Percentiles rank a stretch among this genome's conserved stretches.
phyloP scores from a whole-genome alignment of 345 rosid genomes.

The Gossypioides kirkii region DNA sequence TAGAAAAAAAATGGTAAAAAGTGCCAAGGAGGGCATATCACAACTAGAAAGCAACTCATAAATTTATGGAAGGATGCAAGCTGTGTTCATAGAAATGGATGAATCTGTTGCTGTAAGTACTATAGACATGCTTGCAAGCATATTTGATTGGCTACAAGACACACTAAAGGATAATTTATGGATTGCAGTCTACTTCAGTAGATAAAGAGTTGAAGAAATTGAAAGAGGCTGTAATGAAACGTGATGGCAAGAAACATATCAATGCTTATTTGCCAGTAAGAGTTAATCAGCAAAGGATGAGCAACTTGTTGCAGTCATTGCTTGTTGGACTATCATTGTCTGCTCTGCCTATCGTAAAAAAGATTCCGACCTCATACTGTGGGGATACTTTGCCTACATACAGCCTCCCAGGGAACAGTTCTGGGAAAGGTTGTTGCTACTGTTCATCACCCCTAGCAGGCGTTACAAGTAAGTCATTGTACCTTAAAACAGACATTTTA shows the following conservation, averaged over 20 bases:
- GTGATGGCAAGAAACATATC: constrained; percentile 49
- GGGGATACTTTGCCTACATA: constrained; percentile 94
- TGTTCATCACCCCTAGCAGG: constrained; percentile 63
- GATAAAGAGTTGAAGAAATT: constrained; percentile 58
- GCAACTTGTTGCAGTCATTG: constrained; percentile 73
- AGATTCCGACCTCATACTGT: constrained; percentile 74
- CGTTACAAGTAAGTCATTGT: constrained; percentile 55
- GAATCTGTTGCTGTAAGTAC: constrained; percentile 41
- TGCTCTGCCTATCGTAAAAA: constrained; percentile 52
- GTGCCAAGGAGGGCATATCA: constrained; percentile 65
- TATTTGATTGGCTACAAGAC: constrained; percentile 10
- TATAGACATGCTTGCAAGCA: not conserved
- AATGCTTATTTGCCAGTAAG: constrained; percentile 71
- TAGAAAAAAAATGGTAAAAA: constrained; percentile 72
- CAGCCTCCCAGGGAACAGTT: constrained; percentile 87
- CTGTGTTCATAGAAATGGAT: constrained; percentile 72
- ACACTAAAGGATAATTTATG: not conserved
- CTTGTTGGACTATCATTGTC: constrained; percentile 55
- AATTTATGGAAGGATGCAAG: constrained; percentile 76
- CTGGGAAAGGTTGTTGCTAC: constrained; percentile 74
- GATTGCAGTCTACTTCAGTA: constrained; percentile 42
- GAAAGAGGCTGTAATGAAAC: constrained; percentile 73
- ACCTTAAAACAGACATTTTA: not conserved
- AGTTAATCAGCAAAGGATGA: constrained; percentile 76
- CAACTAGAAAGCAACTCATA: constrained; percentile 58